Evolutionary conservation across 1,284 basidiomycete species (phyloP), one percentile per base, ranked within the genome.

Genomic region (Cutaneotrichosporon cyanovorans): DNA sequence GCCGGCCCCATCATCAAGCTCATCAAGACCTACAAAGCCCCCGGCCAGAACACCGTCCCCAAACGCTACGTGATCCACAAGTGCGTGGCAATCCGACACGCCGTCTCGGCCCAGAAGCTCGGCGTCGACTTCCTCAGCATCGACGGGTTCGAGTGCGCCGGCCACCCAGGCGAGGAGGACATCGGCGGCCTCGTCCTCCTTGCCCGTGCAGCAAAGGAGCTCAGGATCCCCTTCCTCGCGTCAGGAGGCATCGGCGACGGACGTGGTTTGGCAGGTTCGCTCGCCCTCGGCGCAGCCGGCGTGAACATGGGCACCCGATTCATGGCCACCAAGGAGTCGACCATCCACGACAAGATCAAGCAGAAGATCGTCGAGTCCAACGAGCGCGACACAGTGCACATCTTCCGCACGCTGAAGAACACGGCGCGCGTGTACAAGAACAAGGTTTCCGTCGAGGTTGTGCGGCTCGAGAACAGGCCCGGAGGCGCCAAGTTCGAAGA

Each of bases 161-260:
- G 91, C 23, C 89, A 95, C 68, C 91, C 90, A 5, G 91, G 91
- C 52, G 92, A 96, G 65, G 87, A 95, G 47, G 92, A 96, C 67
- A 86, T 95, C 30, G 87, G 87, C 10, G 87, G 87, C 5, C 65
- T 96, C n/a, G 83, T 95, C 5, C 72, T 96, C 68, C 76, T 92
- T 40, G 91, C 91, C 2, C 79, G 89, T 44, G 89, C 92, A 1
- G 85, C 84, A 2, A 80, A 87, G 61, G 86, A 92, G 60, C 75
- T 95, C 48, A 80, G 81, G 44, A 76, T 86, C 38, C 91, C 91
- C 5, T 96, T 82, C 68, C 81, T 96, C 55, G 87, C 91, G 1
- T 92, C 87, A 3, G 90, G 90, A 21, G 90, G 87, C 16, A 77
- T 89, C 56, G 87, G 83, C 16, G 83, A 90, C 69, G 81, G 80